Percentiles rank a stretch among this genome's conserved stretches.
Conservation (phyloP, 768 basidiomycete genomes). For the Nidularia sp. region DNA sequence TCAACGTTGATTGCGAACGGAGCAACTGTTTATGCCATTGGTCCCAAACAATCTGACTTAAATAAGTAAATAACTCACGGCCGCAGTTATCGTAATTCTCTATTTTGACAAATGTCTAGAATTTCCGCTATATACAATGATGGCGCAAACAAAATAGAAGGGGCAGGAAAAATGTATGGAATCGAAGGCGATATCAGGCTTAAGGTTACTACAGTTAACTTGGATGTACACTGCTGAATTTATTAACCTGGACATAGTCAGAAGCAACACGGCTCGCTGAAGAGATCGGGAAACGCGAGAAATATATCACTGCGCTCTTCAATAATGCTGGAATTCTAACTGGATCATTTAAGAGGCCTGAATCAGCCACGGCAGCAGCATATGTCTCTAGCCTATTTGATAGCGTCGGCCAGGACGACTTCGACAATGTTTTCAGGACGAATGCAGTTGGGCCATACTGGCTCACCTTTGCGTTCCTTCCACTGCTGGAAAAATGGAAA, state of each 20-base stretch:
- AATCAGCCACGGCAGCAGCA: constrained; percentile 25
- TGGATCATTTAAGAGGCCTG: constrained; percentile 21
- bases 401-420: constrained; percentile 27
- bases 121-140: constrained; percentile 31
- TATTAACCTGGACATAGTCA: constrained; percentile 18
- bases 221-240: background rate
- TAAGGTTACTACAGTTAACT: constrained; percentile 22
- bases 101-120: constrained; percentile 9
- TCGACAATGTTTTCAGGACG: constrained; percentile 28
- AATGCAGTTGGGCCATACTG: constrained; percentile 48
- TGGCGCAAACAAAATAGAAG: constrained; percentile 18
- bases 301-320: constrained; percentile 41
- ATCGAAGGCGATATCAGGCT: constrained; percentile 34
- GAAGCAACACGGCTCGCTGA: constrained; percentile 38
- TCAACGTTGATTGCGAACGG: constrained; percentile 43
- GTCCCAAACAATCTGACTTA: constrained; percentile 34
- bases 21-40: constrained; percentile 45
- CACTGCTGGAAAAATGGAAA: constrained; percentile 46
- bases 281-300: constrained; percentile 30
- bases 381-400: constrained; percentile 37
- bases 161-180: constrained; percentile 32
- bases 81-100: background rate
- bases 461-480: constrained; percentile 54
- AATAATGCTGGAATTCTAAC: constrained; percentile 40
- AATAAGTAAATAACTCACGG: constrained; percentile 21